Conservation (phyloP, 2,329 filamentous ascomycete species). For the Fusarium sp. region DNA sequence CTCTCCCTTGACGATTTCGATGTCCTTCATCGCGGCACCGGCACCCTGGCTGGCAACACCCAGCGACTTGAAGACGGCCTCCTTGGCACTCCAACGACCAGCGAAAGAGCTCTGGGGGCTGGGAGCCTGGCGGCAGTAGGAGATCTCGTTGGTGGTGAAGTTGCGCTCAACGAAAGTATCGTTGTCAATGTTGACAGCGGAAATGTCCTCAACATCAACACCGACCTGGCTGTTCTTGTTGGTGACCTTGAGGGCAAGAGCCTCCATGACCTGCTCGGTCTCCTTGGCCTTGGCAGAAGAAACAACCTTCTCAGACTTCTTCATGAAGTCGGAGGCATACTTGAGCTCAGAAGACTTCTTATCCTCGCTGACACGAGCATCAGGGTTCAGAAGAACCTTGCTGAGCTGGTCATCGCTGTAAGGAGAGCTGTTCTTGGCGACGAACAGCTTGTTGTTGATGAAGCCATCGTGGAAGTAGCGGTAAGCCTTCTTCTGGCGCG, state of each 20-base stretch:
- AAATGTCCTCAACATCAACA: conserved; percentile 92
- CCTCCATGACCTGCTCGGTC: conserved; percentile 83
- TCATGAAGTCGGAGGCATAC: conserved; percentile 80
- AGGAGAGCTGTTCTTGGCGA: conserved; percentile 91
- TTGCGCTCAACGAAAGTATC: conserved; percentile 95
- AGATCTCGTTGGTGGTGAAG: conserved; percentile 87
- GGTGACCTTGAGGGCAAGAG: conserved; percentile 75
- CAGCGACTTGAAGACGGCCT: conserved; percentile 98
- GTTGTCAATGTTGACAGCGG: conserved; percentile 91
- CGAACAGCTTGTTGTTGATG: conserved; percentile 98
- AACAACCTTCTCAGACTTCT: conserved; percentile 71
- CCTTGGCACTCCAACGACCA: conserved; percentile 96
- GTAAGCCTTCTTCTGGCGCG: conserved; percentile 98
- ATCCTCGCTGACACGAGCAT: conserved; percentile 86
- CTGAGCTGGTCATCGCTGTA: conserved; percentile 91
- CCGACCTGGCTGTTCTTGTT: conserved; percentile 82
- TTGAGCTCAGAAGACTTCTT: conserved; percentile 87
- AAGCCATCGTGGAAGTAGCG: conserved; percentile 98
- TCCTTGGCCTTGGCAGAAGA: conserved; percentile 68
- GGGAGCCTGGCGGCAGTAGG: conserved; percentile 86
- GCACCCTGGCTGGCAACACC: conserved; percentile 89
- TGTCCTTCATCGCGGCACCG: conserved; percentile 91
- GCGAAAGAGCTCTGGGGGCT: conserved; percentile 92
- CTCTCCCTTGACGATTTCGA: conserved; percentile 88
- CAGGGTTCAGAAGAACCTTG: conserved; percentile 93